phyloP scores from a whole-genome alignment of 352 stramenopile genomes.

The Globisporangium rhizosaccharum region DNA sequence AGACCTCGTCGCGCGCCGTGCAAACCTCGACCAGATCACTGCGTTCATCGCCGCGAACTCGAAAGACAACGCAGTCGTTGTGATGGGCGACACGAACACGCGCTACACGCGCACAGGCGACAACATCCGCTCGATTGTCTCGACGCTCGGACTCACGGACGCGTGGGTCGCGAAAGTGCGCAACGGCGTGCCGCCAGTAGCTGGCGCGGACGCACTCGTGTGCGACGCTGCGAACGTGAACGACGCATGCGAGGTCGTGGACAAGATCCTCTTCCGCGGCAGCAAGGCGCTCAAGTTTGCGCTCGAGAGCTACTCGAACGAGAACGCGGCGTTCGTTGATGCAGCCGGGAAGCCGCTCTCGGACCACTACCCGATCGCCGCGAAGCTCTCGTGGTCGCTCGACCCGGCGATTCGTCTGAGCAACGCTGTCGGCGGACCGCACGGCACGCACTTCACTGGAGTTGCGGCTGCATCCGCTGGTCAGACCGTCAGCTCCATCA shows the following conservation, averaged over 20 bases:
- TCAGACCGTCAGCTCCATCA: constrained; percentile 27
- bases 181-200: constrained; percentile 22
- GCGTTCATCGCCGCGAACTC: constrained; percentile 40
- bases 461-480: constrained; percentile 18
- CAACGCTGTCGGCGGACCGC: constrained; percentile 29
- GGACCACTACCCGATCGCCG: constrained; percentile 45
- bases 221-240: constrained; percentile 30
- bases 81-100: constrained; percentile 57
- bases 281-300: constrained; percentile 40
- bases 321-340: constrained; percentile 35
- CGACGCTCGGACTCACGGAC: constrained; percentile 28
- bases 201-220: constrained; percentile 29
- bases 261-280: constrained; percentile 57
- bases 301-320: constrained; percentile 36
- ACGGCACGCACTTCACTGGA: constrained; percentile 35
- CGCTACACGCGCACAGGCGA: constrained; percentile 39
- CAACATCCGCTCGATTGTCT: constrained; percentile 29
- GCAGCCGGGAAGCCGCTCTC: constrained; percentile 28
- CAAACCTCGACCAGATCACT: constrained; percentile 41
- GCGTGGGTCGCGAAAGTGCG: constrained; percentile 40
- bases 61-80: constrained; percentile 34
- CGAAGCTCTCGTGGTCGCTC: constrained; percentile 32
- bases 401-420: constrained; percentile 26
- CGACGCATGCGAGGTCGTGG: constrained; percentile 45
- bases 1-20: constrained; percentile 25